Evolutionary conservation across 2,329 filamentous ascomycete genomes (phyloP), one percentile per base, ranked within the genome.

Genomic region (Talaromyces sp.): DNA sequence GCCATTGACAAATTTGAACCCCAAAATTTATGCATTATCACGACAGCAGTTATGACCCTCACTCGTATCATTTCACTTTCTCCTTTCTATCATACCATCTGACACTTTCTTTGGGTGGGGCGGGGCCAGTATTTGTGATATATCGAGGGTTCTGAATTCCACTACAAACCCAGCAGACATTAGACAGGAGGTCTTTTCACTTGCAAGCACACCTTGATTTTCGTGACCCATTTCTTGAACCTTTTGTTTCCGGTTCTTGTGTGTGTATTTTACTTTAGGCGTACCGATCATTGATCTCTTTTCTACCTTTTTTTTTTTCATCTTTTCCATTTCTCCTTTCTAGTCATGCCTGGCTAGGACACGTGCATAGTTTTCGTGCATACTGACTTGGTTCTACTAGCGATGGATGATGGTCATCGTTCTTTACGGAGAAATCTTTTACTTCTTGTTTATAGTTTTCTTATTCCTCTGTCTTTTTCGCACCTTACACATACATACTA

Each of bases 261-360:
- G 35, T 54, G 42, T 59, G 57, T 60, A 63, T 63, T 62, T 48
- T 64, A 63, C 60, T 42, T 31, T 54, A 60, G 62, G 62, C 57
- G 62, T 54, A 59, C 44, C 21, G 48, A 63, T 59, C 23, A 35
- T 58, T 46, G 28, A 33, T 64, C 61, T 44, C n/a, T 57, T 48
- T 67, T 66, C 66, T 64, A 63, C 58, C 64, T 63, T 54, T 28
- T 63, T 61, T 63, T 54, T 28, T 63, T 61, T 28, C 66, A 2
- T 25, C 18, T 42, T 33, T 54, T n/a, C 18, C 42, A 33, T 37
- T 33, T 9, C 33, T 40, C 8, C 37, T 42, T 37, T 55, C 35
- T 48, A 46, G 56, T 59, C 40, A 18, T 59, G 12, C 9, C n/a
- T 54, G n/a, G 11, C 8, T 35, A 54, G 50, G 50, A 35, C 50